Conservation (phyloP, 768 basidiomycete species). For the Sutorius australiensis region DNA sequence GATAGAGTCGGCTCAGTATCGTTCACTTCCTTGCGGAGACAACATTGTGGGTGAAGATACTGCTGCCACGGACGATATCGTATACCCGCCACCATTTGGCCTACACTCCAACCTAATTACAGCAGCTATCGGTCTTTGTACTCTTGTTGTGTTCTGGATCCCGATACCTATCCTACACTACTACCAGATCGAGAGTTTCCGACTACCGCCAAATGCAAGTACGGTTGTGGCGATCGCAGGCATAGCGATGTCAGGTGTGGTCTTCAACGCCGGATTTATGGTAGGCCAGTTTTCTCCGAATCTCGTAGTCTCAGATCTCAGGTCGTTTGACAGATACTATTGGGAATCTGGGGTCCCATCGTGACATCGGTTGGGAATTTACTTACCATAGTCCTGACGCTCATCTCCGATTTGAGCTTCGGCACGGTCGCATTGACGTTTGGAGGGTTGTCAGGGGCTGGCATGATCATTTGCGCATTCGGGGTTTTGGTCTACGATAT, state of each 20-base stretch:
- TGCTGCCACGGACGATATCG: conserved; percentile 29
- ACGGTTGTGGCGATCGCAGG: conserved; percentile 55
- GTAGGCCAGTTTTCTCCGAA: conserved; percentile 35
- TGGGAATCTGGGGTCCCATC: conserved; percentile 86
- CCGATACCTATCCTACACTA: conserved; percentile 73
- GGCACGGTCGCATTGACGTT: conserved; percentile 61
- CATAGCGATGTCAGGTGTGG: conserved; percentile 66
- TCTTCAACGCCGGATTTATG: conserved; percentile 88
- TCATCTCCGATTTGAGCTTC: conserved; percentile 73
- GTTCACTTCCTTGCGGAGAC: conserved; percentile 41
- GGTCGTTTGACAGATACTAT: conserved; percentile 50
- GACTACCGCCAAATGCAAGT: conserved; percentile 48
- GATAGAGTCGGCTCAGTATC: conserved; percentile 40
- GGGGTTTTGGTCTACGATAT: conserved; percentile 74
- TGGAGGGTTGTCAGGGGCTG: conserved; percentile 74
- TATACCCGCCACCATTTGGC: conserved; percentile 72
- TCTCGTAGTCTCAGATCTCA: conserved; percentile 6
- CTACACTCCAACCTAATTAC: conserved; percentile 82
- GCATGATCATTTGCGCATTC: conserved; percentile 80
- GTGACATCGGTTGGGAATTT: conserved; percentile 86
- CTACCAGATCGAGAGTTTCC: conserved; percentile 60
- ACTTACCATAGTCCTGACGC: conserved; percentile 90
- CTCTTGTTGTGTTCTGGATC: conserved; percentile 71
- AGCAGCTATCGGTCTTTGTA: conserved; percentile 73
- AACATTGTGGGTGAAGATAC: conserved; percentile 20